Base-by-base conservation (phyloP, 2,329 filamentous ascomycete species). In the Exophiala mesophila region DNA sequence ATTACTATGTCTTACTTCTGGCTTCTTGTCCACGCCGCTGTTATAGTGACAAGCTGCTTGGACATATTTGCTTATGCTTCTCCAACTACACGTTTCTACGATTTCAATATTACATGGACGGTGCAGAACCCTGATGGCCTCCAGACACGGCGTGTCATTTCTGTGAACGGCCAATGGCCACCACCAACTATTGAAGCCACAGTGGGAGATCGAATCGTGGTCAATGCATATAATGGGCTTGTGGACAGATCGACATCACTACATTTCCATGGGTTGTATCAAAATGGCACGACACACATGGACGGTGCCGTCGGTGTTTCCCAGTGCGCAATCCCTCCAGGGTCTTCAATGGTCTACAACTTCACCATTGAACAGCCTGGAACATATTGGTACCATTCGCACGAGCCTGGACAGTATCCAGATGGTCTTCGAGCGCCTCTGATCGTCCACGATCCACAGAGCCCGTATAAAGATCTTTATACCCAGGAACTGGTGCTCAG, bases 211-310 rank as follows among this genome's bases (percentile, higher is more conserved):
- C 77, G 73, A 1, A 60, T 92, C 5, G 60, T 85, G 1, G 76
- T 88, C 26, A 77, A 85, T 21, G 70, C 87, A 29, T 65, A 77
- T 50, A 90, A 90, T 53, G 69, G 72, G 12, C 77, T 83, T 1
- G 67, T 69, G 9, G 84, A 88, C 53, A 61, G 77, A 54, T 74
- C 72, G 8, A 83, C 81, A 3, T 76, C 73, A 21, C 69, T 89
- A 3, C 85, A 89, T 58, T 89, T 84, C 59, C 85, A 89, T 53
- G 85, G 85, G 8, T 70, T 90, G 48, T 88, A 78, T 57, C 83
- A 87, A 58, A 86, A 86, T 53, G 83, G 83, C 8, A 85, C 82
- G 0, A 85, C 78, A 45, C 71, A 73, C 38, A 86, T 87, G 82
- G 85, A 89, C 55, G 85, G 85, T 0, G 74, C 82, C 2, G 69